phyloP scores from a whole-genome alignment of 139 green algal species.

The Closterium sp. region DNA sequence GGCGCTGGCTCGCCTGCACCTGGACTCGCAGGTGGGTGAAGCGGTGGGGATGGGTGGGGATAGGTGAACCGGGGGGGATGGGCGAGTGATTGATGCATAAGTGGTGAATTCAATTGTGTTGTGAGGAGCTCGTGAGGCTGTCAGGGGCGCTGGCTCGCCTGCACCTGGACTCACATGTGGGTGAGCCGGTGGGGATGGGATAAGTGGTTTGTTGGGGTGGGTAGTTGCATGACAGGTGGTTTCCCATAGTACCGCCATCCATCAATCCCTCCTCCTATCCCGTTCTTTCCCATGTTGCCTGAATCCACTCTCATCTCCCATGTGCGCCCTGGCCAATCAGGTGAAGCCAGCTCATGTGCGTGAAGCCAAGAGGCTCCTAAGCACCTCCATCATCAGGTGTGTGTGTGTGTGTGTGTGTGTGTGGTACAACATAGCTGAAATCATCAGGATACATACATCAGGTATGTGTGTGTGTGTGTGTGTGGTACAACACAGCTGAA shows the following conservation, averaged over 20 bases:
- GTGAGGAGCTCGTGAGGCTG: slow-evolving; percentile 71
- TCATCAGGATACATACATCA: no score
- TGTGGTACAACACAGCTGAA: no score
- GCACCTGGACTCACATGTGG: slow-evolving; percentile 55
- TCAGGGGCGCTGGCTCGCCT: slow-evolving; percentile 79
- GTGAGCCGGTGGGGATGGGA: background rate
- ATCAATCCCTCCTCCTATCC: background rate
- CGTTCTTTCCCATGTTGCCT: background rate
- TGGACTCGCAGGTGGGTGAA: slow-evolving; percentile 49
- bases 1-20: slow-evolving; percentile 71
- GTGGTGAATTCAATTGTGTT: no score
- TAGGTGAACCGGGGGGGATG: background rate
- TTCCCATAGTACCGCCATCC: no score
- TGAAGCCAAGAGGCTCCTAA: slow-evolving; percentile 57
- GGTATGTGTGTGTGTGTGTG: no score
- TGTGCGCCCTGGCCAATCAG: slow-evolving; percentile 6
- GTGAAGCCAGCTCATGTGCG: slow-evolving; percentile 59
- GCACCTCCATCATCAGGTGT: slow-evolving; percentile 55
- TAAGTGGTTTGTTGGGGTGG: no score
- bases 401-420: no score
- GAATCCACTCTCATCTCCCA: background rate
- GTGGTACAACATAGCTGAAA: no score
- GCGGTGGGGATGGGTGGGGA: no score
- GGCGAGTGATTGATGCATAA: no score
- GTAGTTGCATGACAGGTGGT: no score